phyloP scores from a whole-genome alignment of 495 filamentous ascomycete genomes.

The Glarea lozoyensis region DNA sequence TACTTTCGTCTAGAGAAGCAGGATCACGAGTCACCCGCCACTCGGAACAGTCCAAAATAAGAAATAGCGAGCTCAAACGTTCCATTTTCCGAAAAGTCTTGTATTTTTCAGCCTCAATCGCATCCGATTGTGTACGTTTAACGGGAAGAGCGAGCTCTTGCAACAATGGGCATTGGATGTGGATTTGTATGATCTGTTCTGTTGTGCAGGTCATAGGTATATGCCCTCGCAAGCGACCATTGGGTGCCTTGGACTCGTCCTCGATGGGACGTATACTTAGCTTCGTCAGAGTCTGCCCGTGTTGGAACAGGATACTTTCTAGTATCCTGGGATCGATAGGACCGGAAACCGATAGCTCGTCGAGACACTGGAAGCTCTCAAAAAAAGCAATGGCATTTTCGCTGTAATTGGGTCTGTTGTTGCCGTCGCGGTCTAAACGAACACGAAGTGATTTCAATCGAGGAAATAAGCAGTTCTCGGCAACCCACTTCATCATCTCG shows the following conservation, averaged over 20 bases:
- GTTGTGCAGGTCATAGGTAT: not conserved
- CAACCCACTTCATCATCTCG: not conserved
- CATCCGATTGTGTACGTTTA: conserved; percentile 1
- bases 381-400: not conserved
- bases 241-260: not conserved
- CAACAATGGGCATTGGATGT: conserved; percentile 1
- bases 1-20: conserved; percentile 1
- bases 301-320: not conserved
- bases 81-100: not conserved
- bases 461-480: not conserved
- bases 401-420: not conserved
- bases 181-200: conserved; percentile 1
- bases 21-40: conserved; percentile 1
- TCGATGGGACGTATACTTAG: not conserved
- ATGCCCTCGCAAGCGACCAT: conserved; percentile 11
- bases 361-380: not conserved
- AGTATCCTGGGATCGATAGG: not conserved
- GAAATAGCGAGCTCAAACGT: conserved; percentile 2
- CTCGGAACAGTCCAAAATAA: conserved; percentile 2
- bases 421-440: not conserved
- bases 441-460: not conserved
- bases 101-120: conserved; percentile 1
- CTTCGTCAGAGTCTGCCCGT: not conserved
- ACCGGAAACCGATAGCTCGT: not conserved
- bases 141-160: not conserved